phyloP scores from a whole-genome alignment of 2,329 filamentous ascomycete species.

The Coleophoma eucalyptorum region DNA sequence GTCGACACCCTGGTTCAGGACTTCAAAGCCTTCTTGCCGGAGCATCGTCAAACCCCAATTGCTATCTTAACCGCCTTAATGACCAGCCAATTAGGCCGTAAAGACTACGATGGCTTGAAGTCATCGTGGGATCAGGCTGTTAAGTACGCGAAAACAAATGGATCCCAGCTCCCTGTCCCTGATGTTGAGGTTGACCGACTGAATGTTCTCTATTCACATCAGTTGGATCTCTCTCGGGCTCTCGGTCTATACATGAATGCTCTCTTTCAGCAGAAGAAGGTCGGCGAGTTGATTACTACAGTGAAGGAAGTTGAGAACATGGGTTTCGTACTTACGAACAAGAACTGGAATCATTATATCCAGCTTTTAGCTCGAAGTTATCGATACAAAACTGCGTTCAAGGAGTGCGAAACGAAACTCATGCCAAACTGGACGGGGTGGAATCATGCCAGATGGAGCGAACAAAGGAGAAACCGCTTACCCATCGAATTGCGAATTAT shows the following conservation, averaged over 20 bases:
- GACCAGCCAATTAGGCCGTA: conserved; percentile 55
- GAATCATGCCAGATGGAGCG: conserved; percentile 28
- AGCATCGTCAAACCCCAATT: conserved; percentile 37
- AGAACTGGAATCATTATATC: conserved; percentile 79
- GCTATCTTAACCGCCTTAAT: conserved; percentile 63
- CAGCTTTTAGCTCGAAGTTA: conserved; percentile 60
- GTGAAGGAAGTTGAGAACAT: conserved; percentile 45
- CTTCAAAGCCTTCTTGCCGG: conserved; percentile 41
- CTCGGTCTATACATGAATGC: conserved; percentile 45
- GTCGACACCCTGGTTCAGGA: conserved; percentile 52
- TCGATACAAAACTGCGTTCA: conserved; percentile 64
- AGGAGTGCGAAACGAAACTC: conserved; percentile 69
- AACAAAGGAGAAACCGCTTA: conserved; percentile 19
- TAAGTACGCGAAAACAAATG: conserved; percentile 42
- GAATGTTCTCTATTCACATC: conserved; percentile 20
- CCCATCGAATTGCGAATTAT: conserved; percentile 16
- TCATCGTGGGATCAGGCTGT: conserved; percentile 64
- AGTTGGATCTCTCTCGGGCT: conserved; percentile 36
- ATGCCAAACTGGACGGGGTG: conserved; percentile 80
- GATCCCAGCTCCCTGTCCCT: conserved; percentile 21
- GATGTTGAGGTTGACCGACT: conserved; percentile 2
- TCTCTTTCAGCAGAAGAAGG: conserved; percentile 47
- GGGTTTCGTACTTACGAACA: conserved; percentile 72
- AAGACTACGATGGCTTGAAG: conserved; percentile 56
- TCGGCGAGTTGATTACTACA: conserved; percentile 43